Evolutionary conservation across 345 rosid species (phyloP).

Genomic region (Eucalyptus coolabah): DNA sequence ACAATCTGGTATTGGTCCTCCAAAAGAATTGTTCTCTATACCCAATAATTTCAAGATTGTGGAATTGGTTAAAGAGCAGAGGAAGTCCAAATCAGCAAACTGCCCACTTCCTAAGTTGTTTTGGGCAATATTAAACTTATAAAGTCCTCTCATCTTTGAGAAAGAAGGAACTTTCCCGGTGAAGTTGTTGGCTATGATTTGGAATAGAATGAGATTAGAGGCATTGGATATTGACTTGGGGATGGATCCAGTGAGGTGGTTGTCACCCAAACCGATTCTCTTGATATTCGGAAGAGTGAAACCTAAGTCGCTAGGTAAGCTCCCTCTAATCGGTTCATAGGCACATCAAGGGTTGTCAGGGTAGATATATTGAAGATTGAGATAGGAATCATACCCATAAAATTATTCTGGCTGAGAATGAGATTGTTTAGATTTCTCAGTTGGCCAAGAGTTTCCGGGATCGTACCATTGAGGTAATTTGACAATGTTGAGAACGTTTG

Average conservation of each 20-base stretch:
- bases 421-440: not conserved
- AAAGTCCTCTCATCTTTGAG: not conserved
- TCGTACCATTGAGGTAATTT: not conserved
- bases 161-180: not conserved
- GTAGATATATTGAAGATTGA: not conserved
- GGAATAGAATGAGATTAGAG: rapidly evolving
- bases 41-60: rapidly evolving
- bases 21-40: rapidly evolving
- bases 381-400: not conserved
- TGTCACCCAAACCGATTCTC: rapidly evolving
- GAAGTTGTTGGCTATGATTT: rapidly evolving
- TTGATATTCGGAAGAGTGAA: not conserved
- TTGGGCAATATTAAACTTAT: rapidly evolving
- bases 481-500: rapidly evolving
- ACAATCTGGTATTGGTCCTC: not conserved
- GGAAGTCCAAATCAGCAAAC: not conserved
- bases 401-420: rapidly evolving
- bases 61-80: not conserved
- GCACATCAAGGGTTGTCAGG: rapidly evolving
- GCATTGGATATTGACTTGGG: not conserved
- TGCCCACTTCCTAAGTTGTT: not conserved
- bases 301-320: not conserved
- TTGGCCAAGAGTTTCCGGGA: not conserved
- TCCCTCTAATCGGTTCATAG: not conserved
- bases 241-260: not conserved